Conservation (phyloP, 2,329 filamentous ascomycete genomes). For the Akanthomyces lecanii region DNA sequence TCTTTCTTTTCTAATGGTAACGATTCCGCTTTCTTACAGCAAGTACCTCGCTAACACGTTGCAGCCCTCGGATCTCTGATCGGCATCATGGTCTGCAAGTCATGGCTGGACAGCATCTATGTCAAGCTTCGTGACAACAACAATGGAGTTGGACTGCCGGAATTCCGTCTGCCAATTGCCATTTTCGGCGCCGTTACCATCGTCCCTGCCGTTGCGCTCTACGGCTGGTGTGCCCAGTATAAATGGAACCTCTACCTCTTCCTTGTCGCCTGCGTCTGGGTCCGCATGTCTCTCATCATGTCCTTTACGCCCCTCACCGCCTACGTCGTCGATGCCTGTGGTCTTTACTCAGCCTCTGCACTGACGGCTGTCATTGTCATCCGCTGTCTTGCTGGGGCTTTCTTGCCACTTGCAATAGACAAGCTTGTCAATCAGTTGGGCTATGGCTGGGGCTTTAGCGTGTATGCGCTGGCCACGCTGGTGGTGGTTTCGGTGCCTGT, state of each 20-base stretch:
- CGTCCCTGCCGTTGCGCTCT: constrained; percentile 11
- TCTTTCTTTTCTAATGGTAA: constrained; percentile 34
- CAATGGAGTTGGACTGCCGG: constrained; percentile 42
- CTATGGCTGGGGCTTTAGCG: constrained; percentile 9
- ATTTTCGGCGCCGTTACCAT: constrained; percentile 35
- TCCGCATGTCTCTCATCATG: constrained; percentile 16
- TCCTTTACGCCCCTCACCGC: constrained; percentile 15
- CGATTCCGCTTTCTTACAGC: background rate
- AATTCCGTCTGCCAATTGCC: constrained; percentile 50
- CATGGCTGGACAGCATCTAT: constrained; percentile 50
- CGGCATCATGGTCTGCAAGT: constrained; percentile 47
- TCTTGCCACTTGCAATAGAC: constrained; percentile 95
- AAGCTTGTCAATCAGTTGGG: constrained; percentile 52
- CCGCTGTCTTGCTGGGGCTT: constrained; percentile 90
- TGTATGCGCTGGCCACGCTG: background rate
- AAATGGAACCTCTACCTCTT: constrained; percentile 10
- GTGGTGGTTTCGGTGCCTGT: constrained; percentile 48
- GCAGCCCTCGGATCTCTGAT: constrained; percentile 45
- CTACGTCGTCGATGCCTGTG: constrained; percentile 18
- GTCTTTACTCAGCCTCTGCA: constrained; percentile 15
- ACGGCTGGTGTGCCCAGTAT: constrained; percentile 17
- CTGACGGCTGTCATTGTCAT: constrained; percentile 30
- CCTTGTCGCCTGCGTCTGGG: constrained; percentile 12
- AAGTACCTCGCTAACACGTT: background rate
- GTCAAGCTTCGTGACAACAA: constrained; percentile 39